A percentile compares a stretch with the other conserved stretches of the same genome.
Conservation (phyloP, 2,329 filamentous ascomycete species). For the Ceratocystis variospora region DNA sequence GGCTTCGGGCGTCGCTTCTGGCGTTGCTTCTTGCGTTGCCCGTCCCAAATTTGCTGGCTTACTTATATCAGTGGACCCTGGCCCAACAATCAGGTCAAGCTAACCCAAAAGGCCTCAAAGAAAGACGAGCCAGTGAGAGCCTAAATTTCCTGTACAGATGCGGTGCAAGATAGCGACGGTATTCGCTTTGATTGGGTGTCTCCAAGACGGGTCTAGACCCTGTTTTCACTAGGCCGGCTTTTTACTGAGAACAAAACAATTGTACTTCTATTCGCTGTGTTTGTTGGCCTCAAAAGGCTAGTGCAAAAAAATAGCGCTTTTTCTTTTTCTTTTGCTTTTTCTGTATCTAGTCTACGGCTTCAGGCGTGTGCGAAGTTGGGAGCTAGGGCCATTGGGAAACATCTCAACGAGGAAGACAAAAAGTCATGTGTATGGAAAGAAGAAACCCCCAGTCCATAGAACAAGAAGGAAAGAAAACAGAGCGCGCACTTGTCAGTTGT, state of each 20-base stretch:
- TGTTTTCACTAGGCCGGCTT: background rate
- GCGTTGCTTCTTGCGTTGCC: too few relatives aligned
- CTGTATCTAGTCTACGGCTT: background rate
- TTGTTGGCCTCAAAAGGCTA: background rate
- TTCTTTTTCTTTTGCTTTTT: background rate
- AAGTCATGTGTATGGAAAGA: background rate
- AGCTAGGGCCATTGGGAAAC: background rate
- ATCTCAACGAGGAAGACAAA: background rate
- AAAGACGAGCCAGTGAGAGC: background rate
- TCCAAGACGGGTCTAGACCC: background rate
- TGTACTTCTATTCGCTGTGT: background rate
- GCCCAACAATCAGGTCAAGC: background rate
- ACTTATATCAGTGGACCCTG: background rate
- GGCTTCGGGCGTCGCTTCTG: too few relatives aligned
- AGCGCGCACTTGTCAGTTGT: background rate
- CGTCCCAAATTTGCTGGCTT: background rate
- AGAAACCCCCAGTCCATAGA: too few relatives aligned
- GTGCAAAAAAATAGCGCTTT: background rate
- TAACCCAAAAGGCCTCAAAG: background rate
- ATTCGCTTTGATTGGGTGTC: background rate
- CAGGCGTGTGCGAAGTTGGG: background rate
- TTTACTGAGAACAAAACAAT: background rate
- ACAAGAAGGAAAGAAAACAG: background rate
- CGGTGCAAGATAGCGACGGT: background rate
- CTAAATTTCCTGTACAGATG: conserved; percentile 1